Evolutionary conservation across 108 stramenopile genomes (phyloP).

Genomic region (Nannochloropsis salina): DNA sequence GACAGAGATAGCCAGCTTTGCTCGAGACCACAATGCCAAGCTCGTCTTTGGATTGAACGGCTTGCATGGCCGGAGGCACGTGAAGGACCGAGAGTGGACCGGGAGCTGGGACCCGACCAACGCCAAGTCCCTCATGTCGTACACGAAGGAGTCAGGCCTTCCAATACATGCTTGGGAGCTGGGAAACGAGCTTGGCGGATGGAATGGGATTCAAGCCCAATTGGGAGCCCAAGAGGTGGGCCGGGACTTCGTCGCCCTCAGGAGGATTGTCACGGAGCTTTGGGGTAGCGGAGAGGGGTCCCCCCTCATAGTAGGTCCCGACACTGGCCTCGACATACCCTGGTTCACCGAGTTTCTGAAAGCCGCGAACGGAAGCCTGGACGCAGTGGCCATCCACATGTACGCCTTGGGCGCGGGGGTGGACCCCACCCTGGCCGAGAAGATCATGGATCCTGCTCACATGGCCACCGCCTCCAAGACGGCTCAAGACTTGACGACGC

Average conservation of each 20-base stretch:
- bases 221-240: background rate
- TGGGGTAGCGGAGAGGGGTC: background rate
- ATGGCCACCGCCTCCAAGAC: background rate
- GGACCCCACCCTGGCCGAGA: slow-evolving; percentile 1
- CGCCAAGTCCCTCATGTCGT: slow-evolving; percentile 20
- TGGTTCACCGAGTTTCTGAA: background rate
- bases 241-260: background rate
- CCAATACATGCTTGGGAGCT: slow-evolving; percentile 21
- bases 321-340: background rate
- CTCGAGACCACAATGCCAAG: background rate
- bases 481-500: background rate
- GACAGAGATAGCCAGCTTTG: background rate
- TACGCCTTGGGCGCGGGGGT: background rate
- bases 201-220: slow-evolving; percentile 3
- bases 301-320: slow-evolving; percentile 8
- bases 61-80: background rate
- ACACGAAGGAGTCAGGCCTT: background rate
- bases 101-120: slow-evolving; percentile 16
- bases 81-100: background rate
- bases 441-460: background rate
- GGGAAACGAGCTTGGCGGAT: slow-evolving; percentile 6
- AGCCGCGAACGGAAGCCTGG: background rate
- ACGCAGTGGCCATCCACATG: background rate
- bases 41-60: slow-evolving; percentile 21
- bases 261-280: background rate